Base-by-base conservation (phyloP, 208 protist species). In the Leishmania gerbilli region DNA sequence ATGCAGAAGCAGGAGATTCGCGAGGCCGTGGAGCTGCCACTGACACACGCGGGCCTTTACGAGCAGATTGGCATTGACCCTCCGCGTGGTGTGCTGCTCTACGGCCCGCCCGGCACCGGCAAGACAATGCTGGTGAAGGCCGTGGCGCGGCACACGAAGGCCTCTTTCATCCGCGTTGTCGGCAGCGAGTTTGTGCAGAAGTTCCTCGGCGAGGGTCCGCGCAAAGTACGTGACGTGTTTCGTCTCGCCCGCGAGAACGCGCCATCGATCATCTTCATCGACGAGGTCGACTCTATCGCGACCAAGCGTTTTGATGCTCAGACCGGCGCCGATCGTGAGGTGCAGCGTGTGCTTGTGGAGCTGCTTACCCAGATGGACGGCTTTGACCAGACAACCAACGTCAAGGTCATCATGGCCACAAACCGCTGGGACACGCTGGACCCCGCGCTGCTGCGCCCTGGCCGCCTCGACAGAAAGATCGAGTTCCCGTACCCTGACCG, bases 111-210 rank as follows among this genome's bases (percentile, higher is more conserved):
- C 11, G 98, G 98, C 8, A 99, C 97, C 34, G 98, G 99, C 1
- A 99, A 99, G 92, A 99, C 99, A 51, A 99, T 99, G 99, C 88
- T 99, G 37, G 99, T 99, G 17, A 99, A 99, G 88, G 99, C 99
- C 27, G 99, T 99, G 21, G 99, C 99, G 31, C 97, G 99, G 83
- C 99, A 99, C 90, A 99, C 99, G 0, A 99, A 98, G 56, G 99
- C 99, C 34, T 89, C 98, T 27, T 99, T 99, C 79, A 99, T 99
- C 82, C 94, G 98, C 71, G 99, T 99, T 37, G 99, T 99, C 37
- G 99, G 99, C 68, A 99, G 97, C 53, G 99, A 99, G 92, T 99
- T 99, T 97, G 99, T 99, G 76, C 99, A 99, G 91, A 99, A 99
- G 90, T 99, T 99, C 89, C 92, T 99, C 11, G 99, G 99, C 68